Evolutionary conservation across 2,329 filamentous ascomycete species (phyloP).

Genomic region (Pyrenophora teres): DNA sequence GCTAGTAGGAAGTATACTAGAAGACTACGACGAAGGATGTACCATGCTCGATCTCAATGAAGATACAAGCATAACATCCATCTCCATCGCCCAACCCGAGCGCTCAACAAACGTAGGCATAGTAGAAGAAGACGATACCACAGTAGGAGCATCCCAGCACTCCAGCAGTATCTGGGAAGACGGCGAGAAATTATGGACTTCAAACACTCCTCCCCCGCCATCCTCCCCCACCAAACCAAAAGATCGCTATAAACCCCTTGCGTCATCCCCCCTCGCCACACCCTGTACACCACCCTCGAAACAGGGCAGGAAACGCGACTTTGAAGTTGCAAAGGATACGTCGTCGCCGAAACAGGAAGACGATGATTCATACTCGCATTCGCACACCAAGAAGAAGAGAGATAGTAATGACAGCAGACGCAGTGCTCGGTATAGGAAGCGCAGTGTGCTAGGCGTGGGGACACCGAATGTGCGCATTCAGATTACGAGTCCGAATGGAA

Average conservation of each 20-base stretch:
- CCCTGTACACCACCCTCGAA: neutral
- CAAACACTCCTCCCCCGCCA: slow-evolving; percentile 19
- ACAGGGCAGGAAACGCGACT: slow-evolving; percentile 20
- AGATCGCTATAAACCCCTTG: slow-evolving; percentile 15
- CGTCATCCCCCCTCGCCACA: slow-evolving; percentile 16
- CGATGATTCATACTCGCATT: neutral
- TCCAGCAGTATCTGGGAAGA: slow-evolving; percentile 41
- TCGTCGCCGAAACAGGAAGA: too few relatives aligned
- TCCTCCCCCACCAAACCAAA: slow-evolving; percentile 11
- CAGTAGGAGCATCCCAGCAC: slow-evolving; percentile 1
- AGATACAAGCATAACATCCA: neutral
- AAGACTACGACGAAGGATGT: slow-evolving; percentile 30
- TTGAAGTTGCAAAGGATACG: slow-evolving; percentile 30
- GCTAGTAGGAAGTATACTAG: slow-evolving; percentile 27
- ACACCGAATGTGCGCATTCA: slow-evolving; percentile 36
- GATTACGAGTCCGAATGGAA: slow-evolving; percentile 17
- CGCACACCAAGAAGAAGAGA: slow-evolving; percentile 7
- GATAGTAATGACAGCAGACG: neutral
- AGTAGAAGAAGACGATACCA: neutral
- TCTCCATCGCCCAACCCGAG: slow-evolving; percentile 3
- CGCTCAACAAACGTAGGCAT: neutral
- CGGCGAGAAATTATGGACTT: slow-evolving; percentile 38
- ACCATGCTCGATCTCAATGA: slow-evolving; percentile 22
- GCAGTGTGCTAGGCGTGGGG: slow-evolving; percentile 21
- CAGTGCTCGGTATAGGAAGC: slow-evolving; percentile 20